Base-by-base conservation (phyloP, 768 basidiomycete species). In the Mycena kentingensis region DNA sequence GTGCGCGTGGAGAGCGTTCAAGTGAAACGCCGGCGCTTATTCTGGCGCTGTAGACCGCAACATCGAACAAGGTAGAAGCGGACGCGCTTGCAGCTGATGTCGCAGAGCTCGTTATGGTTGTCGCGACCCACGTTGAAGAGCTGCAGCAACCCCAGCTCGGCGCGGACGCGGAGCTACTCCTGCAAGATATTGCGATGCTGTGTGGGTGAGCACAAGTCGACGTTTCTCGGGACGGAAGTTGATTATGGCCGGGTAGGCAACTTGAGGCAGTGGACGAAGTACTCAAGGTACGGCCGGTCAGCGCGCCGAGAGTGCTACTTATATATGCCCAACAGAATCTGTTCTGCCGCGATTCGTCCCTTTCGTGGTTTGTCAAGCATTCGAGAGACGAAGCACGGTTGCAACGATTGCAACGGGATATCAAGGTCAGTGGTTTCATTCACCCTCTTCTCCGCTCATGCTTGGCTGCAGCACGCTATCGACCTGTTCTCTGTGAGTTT, bases 401-500 rank as follows among this genome's bases (percentile, higher is more conserved):
- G 10, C 50, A 55, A 32, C 22, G 58, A 26, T 18, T 55, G 25
- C 54, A 60, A 27, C 35, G 58, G 24, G 47, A 55, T 41, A 60
- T 60, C 43, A 60, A 60, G 29, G 49, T 38, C 12, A 10, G 35
- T 19, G 26, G 21, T 46, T 32, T 13, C 22, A 28, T 27, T 28
- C 22, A 41, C 13, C 35, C 21, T 1, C 26, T 24, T 18, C 24
- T 46, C 16, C 28, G 11, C 5, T 25, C 31, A 32, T 16, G 31
- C 31, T 32, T 6, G 11, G 26, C 2, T 28, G 4, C 25, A 60
- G 55, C 60, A 61, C 52, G 46, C 55, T 29, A 51, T 57, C 36
- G 60, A 61, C 46, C 37, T 61, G 28, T 61, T 61, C 25, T 54
- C 60, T 4, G 60, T 61, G 18, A 42, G 59, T 55, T 19, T 16